Conservation (phyloP, 805 yeast genomes). For the Pachysolen tannophilus region DNA sequence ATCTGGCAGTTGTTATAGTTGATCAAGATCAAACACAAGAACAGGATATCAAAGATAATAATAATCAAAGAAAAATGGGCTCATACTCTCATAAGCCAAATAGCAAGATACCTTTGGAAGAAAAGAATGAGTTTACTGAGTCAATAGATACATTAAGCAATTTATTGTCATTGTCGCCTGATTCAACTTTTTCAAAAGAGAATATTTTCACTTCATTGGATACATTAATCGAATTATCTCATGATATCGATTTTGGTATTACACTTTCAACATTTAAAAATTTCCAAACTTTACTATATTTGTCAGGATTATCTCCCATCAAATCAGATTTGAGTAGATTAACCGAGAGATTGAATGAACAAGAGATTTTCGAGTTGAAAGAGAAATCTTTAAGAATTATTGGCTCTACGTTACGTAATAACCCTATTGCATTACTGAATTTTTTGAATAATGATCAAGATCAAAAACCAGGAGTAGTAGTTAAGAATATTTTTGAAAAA, state of each 20-base stretch:
- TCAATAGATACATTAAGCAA: not conserved
- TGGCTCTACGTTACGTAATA: conserved; percentile 66
- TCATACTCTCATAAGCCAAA: conserved; percentile 6
- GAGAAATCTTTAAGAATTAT: conserved; percentile 55
- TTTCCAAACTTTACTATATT: conserved; percentile 23
- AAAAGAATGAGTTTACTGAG: conserved; percentile 2
- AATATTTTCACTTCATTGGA: conserved; percentile 26
- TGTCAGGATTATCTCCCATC: conserved; percentile 18
- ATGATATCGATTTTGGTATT: conserved; percentile 56
- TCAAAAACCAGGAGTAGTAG: conserved; percentile 14
- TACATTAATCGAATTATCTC: conserved; percentile 50
- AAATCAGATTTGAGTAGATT: conserved; percentile 7
- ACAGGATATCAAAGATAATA: conserved; percentile 2
- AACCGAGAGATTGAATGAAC: conserved; percentile 3
- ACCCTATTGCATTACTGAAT: conserved; percentile 47
- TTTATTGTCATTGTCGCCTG: not conserved
- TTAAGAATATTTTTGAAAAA: conserved; percentile 9
- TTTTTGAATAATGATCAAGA: conserved; percentile 16
- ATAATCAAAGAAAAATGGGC: not conserved
- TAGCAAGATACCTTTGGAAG: not conserved
- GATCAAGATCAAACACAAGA: conserved; percentile 5
- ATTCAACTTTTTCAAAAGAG: not conserved
- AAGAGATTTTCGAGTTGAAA: conserved; percentile 17
- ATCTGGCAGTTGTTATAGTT: conserved; percentile 12
- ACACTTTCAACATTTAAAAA: conserved; percentile 30